These are phyloP conservation scores for Calonectria pauciramosa DNA, from an alignment of 2,329 filamentous ascomycete species.

Conservation along the genomic window DNA sequence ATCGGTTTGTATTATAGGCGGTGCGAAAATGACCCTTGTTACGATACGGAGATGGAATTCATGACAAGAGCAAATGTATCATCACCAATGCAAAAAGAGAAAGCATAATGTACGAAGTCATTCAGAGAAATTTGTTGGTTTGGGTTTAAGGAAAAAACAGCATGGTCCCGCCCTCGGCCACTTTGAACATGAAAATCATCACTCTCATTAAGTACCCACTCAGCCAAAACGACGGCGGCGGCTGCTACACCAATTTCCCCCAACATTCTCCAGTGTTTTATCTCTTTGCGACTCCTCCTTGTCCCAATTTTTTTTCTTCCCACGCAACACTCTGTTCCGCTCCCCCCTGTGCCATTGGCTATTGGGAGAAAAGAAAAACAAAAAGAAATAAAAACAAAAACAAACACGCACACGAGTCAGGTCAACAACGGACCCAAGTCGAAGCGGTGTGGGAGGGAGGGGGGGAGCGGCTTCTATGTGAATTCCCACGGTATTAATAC, in stretches of 20 bases:
- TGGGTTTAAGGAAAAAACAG: neutral
- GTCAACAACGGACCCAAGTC: neutral
- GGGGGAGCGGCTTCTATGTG: constrained; percentile 39
- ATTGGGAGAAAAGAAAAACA: neutral
- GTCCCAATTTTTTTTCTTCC: constrained; percentile 12
- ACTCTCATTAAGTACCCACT: constrained; percentile 39
- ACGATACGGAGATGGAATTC: constrained; percentile 4
- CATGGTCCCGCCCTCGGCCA: constrained; percentile 9
- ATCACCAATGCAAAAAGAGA: constrained; percentile 17
- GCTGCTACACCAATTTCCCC: constrained; percentile 26
- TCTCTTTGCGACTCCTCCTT: constrained; percentile 5
- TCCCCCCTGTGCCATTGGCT: neutral
- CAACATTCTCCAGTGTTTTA: constrained; percentile 7
- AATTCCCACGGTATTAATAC: constrained; percentile 44
- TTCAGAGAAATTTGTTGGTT: neutral
- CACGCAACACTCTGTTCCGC: constrained; percentile 4
- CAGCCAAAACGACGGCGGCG: constrained; percentile 24
- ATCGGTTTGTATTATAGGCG: constrained; percentile 42
- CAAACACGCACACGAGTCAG: constrained; percentile 15
- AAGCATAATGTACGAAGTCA: constrained; percentile 18
- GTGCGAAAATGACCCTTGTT: constrained; percentile 19
- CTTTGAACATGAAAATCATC: constrained; percentile 36
- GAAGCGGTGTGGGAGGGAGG: neutral
- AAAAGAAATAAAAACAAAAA: neutral
- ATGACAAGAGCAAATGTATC: constrained; percentile 1